A percentile compares a stretch with the other conserved stretches of the same genome.
Conservation (phyloP, 495 filamentous ascomycete species). For the Choiromyces venosus region DNA sequence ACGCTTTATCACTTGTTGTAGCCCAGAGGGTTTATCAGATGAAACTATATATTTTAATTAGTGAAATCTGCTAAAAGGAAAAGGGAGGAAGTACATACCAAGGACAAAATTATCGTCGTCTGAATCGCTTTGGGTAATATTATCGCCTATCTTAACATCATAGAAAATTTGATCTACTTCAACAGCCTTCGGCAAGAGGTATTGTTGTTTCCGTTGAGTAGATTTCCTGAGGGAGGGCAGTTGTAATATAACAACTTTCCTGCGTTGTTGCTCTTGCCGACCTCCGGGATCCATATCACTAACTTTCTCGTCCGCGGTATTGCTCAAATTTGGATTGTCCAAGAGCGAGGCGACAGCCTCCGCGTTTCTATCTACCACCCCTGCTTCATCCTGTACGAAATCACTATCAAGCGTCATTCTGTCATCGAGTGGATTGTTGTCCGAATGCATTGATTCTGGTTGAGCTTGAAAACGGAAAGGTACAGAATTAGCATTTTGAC, state of each 20-base stretch:
- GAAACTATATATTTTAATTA: slow-evolving; percentile 9
- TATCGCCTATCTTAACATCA: slow-evolving; percentile 5
- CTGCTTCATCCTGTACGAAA: not conserved
- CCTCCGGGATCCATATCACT: not conserved
- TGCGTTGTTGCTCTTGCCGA: not conserved
- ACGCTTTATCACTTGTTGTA: slow-evolving; percentile 22
- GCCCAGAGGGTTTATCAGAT: slow-evolving; percentile 7
- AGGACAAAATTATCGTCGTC: not conserved
- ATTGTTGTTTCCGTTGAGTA: slow-evolving; percentile 2
- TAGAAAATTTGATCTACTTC: slow-evolving; percentile 22
- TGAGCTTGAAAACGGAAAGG: not conserved
- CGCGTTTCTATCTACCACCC: not conserved
- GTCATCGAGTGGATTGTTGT: not conserved
- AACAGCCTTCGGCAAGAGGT: slow-evolving; percentile 8
- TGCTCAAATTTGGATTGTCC: not conserved
- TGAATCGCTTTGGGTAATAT: slow-evolving; percentile 7
- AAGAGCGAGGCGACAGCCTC: not conserved
- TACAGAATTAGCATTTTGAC: not conserved
- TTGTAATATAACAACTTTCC: not conserved
- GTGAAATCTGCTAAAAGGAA: slow-evolving; percentile 11
- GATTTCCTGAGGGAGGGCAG: not conserved
- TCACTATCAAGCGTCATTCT: not conserved
- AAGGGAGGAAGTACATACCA: not conserved
- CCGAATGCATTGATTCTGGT: not conserved
- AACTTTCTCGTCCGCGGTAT: not conserved